Percentiles rank a stretch among this genome's conserved stretches.
phyloP scores from a whole-genome alignment of 2,329 filamentous ascomycete species.

The Phaeomoniella chlamydospora region DNA sequence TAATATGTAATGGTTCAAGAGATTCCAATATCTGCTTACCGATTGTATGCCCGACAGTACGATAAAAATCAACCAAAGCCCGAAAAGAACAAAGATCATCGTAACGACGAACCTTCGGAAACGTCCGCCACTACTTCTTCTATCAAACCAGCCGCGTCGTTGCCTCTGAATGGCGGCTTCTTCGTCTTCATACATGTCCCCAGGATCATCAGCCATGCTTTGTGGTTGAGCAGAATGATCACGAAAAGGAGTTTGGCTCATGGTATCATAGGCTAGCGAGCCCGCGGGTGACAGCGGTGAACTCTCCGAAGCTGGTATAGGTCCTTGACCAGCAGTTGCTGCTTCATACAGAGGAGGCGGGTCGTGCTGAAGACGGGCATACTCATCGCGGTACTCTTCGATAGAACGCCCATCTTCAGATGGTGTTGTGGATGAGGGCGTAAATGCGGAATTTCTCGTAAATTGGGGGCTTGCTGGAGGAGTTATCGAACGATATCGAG shows the following conservation, averaged over 20 bases:
- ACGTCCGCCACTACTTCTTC: neutral
- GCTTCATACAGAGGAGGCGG: neutral
- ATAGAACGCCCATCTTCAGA: neutral
- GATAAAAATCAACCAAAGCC: neutral
- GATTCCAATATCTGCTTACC: neutral
- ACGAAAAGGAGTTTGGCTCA: neutral
- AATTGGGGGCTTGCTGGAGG: neutral
- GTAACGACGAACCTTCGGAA: neutral
- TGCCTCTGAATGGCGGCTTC: neutral
- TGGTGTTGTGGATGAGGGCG: neutral
- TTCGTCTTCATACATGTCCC: neutral
- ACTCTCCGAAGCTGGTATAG: neutral
- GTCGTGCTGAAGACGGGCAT: neutral
- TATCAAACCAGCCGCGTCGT: neutral
- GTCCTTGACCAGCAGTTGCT: neutral
- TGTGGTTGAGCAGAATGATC: neutral
- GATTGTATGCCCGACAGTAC: neutral
- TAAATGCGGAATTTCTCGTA: neutral
- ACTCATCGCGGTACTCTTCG: neutral
- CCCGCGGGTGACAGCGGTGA: neutral
- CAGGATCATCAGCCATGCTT: neutral
- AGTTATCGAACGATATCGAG: neutral
- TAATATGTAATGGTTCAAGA: no score
- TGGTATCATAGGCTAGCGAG: neutral
- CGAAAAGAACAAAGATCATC: neutral